Evolutionary conservation across 352 stramenopile species (phyloP).

Genomic region (Paralagenidium karlingii): DNA sequence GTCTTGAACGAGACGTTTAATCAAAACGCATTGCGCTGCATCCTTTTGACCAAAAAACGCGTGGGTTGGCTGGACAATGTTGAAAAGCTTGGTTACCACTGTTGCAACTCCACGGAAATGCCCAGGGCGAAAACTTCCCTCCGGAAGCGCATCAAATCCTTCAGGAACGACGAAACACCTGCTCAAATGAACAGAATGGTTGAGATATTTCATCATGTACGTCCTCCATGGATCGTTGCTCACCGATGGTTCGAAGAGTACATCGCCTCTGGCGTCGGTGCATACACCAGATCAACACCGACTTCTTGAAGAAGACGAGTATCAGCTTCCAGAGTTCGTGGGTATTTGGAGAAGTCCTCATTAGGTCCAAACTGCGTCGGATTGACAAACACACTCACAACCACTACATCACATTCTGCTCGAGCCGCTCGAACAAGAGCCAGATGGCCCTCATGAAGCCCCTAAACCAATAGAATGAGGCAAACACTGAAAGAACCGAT

Average conservation of each 20-base stretch:
- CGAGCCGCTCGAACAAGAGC: constrained; percentile 82
- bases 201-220: neutral
- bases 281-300: constrained; percentile 88
- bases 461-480: constrained; percentile 14
- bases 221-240: neutral
- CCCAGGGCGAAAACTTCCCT: constrained; percentile 87
- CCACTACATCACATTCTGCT: constrained; percentile 87
- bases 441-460: constrained; percentile 94
- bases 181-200: constrained; percentile 4
- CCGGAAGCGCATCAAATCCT: constrained; percentile 90
- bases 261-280: constrained; percentile 74
- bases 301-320: constrained; percentile 67
- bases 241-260: constrained; percentile 66
- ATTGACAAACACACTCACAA: constrained; percentile 98
- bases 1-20: constrained; percentile 92
- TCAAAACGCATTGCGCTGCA: constrained; percentile 93
- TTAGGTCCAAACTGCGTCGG: constrained; percentile 96
- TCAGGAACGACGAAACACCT: constrained; percentile 88
- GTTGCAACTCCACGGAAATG: constrained; percentile 99
- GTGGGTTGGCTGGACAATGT: constrained; percentile 93
- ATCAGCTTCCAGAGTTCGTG: constrained; percentile 92
- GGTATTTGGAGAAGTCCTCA: constrained; percentile 98
- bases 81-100: constrained; percentile 98
- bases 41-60: constrained; percentile 99
- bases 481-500: neutral